Conservation (phyloP, 202 grass and related monocot species). For the Saccharum hybrid region DNA sequence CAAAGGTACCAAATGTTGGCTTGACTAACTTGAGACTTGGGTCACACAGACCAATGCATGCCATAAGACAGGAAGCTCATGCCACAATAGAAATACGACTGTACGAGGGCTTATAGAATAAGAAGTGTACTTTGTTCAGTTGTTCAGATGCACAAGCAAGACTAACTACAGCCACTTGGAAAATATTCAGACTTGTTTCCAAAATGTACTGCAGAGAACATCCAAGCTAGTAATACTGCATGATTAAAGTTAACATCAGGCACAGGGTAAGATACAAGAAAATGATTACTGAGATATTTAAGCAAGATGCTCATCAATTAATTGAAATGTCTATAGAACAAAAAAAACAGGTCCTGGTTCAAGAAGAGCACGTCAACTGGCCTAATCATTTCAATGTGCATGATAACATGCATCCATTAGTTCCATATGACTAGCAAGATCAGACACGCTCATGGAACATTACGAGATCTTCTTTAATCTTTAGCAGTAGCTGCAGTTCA, state of each 20-base stretch:
- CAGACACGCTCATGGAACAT: not conserved
- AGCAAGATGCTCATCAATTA: not conserved
- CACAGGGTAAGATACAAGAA: not conserved
- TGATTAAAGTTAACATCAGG: not conserved
- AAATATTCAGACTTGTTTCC: not conserved
- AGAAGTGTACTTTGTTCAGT: not conserved
- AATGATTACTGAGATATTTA: not conserved
- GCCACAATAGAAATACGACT: not conserved
- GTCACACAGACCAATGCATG: not conserved
- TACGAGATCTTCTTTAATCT: not conserved
- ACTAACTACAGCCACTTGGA: not conserved
- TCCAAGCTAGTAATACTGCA: not conserved
- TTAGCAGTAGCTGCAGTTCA: not conserved
- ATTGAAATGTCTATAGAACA: not conserved
- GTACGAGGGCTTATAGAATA: not conserved
- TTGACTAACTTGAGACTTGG: slow-evolving; percentile 14
- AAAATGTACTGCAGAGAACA: not conserved
- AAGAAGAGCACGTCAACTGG: not conserved
- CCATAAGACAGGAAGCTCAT: not conserved
- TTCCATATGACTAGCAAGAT: not conserved
- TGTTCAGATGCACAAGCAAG: not conserved
- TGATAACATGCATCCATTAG: not conserved
- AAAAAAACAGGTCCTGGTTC: not conserved
- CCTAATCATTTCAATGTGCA: not conserved
- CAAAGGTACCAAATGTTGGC: not conserved